Conservation (phyloP, 768 basidiomycete species). For the Phallus indusiatus region DNA sequence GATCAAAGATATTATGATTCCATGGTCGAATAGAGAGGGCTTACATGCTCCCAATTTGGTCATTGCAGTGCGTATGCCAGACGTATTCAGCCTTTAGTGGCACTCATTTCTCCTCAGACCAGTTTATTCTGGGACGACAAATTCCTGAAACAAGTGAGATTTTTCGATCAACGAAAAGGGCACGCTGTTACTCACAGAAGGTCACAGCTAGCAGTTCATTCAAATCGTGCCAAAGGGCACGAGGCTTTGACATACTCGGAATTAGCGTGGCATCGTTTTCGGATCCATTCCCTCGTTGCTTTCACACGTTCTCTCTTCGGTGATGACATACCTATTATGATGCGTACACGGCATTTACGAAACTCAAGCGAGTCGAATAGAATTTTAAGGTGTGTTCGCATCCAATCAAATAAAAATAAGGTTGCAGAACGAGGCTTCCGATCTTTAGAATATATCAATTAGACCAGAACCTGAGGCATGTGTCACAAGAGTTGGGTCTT, state of each 20-base stretch:
- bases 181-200: not conserved
- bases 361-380: constrained; percentile 3
- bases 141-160: constrained; percentile 2
- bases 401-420: not conserved
- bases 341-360: constrained; percentile 8
- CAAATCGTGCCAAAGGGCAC: not conserved
- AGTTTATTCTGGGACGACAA: not conserved
- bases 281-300: not conserved
- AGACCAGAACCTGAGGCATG: constrained; percentile 1
- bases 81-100: not conserved
- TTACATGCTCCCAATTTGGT: not conserved
- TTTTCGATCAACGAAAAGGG: not conserved
- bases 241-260: constrained; percentile 1
- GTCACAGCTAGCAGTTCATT: not conserved
- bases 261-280: not conserved
- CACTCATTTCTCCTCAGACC: not conserved
- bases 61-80: not conserved
- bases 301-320: constrained; percentile 3
- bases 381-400: not conserved
- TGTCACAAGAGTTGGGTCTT: not conserved
- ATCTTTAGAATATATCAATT: constrained; percentile 1
- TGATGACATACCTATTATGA: constrained; percentile 3
- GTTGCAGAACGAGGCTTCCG: not conserved
- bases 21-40: not conserved
- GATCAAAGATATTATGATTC: constrained; percentile 3